Evolutionary conservation across 1,284 basidiomycete species (phyloP), one percentile per base, ranked within the genome.

Genomic region (Phellopilus nigrolimitatus): DNA sequence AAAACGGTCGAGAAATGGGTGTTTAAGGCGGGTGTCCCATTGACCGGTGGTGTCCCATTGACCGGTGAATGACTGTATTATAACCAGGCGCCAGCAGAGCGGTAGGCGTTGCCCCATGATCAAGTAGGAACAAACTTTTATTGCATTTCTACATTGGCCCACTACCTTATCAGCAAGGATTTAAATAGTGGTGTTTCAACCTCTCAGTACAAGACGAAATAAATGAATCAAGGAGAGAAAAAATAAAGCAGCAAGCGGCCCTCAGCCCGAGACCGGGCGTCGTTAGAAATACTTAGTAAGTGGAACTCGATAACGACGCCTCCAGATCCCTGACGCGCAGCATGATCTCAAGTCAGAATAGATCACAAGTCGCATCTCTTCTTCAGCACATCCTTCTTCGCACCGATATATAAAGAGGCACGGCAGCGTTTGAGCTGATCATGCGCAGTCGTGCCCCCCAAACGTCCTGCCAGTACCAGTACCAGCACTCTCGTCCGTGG

Each of bases 401-500:
- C n/a, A n/a, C 42, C 19, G 27, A 28, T 28, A 44, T 27, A 12
- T 33, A 37, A 37, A 37, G 34, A 17, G n/a, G 8, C n/a, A 7
- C 3, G 34, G n/a, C 15, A 36, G n/a, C 34, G 34, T 4, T 8
- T 15, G 8, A 7, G 34, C 3, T 15, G 34, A 37, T 15, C 12
- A 30, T 21, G 13, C 47, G 15, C 2, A 10, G 12, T 39, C 17
- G 27, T 27, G 15, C 40, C 38, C 31, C 40, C 39, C n/a, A n/a
- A n/a, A n/a, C 28, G 39, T n/a, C 17, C 42, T 25, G 37, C 31
- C 31, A 19, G 27, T 31, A 13, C 33, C 30, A 28, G 30, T 9
- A 21, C 34, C 42, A 3, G n/a, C 30, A 12, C 30, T 45, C 34
- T 39, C 31, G 13, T 45, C 42, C n/a, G 49, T 37, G 10, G 48